phyloP scores from a whole-genome alignment of 441 rosid genomes.

The Mallotus repandus region DNA sequence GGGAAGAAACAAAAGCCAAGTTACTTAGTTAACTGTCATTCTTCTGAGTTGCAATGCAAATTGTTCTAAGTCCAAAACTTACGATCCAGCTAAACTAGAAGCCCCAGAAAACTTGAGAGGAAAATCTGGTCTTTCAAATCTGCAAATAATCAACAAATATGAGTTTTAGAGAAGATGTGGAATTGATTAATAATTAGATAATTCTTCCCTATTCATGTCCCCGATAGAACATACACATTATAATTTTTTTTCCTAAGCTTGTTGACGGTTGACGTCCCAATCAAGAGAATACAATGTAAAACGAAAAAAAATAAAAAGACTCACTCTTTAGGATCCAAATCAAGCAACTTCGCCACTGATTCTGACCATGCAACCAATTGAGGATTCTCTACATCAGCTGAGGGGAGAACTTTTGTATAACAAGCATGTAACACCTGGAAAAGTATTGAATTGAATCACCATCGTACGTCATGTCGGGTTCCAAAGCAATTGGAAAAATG shows the following conservation, averaged over 20 bases:
- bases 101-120: conserved; percentile 80
- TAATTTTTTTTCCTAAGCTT: conserved; percentile 1
- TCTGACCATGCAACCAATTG: conserved; percentile 95
- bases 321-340: conserved; percentile 90
- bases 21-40: neutral
- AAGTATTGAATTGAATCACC: neutral
- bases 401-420: conserved; percentile 81
- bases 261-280: neutral
- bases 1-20: neutral
- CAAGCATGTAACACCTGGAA: conserved; percentile 82
- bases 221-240: neutral
- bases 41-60: neutral
- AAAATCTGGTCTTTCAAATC: conserved; percentile 90
- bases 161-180: neutral
- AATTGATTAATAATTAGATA: neutral
- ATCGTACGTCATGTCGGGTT: too few species aligned
- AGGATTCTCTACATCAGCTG: conserved; percentile 83
- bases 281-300: neutral
- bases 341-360: conserved; percentile 75
- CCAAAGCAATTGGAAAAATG: neutral
- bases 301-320: conserved; percentile 17
- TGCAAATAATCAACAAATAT: conserved; percentile 32
- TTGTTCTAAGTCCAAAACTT: conserved; percentile 34
- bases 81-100: conserved; percentile 72
- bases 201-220: neutral